Evolutionary conservation across 2,329 filamentous ascomycete species (phyloP).

Genomic region (Rutstroemia sydowiana): DNA sequence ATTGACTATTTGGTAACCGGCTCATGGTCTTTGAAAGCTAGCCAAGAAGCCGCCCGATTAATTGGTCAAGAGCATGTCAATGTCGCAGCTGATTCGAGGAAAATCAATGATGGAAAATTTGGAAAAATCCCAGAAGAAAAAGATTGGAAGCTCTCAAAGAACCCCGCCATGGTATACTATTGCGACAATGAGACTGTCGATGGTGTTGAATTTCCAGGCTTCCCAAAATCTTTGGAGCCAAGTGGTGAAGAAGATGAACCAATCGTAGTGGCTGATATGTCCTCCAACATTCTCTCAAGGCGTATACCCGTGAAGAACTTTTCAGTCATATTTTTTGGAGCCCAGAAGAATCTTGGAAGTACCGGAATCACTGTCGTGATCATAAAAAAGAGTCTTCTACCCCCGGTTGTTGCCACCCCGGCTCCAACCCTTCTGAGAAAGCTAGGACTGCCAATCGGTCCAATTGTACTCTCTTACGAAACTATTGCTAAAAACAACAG

Average conservation of each 20-base stretch:
- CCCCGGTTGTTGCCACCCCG: conserved; percentile 58
- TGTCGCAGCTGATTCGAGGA: conserved; percentile 61
- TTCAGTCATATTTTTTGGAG: conserved; percentile 81
- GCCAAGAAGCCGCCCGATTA: conserved; percentile 71
- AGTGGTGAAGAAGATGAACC: conserved; percentile 54
- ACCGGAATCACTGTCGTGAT: conserved; percentile 83
- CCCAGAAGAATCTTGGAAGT: conserved; percentile 88
- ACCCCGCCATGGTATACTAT: conserved; percentile 72
- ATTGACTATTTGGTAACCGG: conserved; percentile 87
- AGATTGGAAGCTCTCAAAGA: conserved; percentile 65
- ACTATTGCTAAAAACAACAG: conserved; percentile 88
- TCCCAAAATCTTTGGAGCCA: conserved; percentile 58
- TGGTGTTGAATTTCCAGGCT: conserved; percentile 77
- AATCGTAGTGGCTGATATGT: conserved; percentile 87
- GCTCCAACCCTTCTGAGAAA: conserved; percentile 62
- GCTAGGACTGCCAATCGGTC: conserved; percentile 69
- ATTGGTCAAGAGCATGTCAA: conserved; percentile 76
- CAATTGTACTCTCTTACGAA: conserved; percentile 75
- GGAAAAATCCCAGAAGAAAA: conserved; percentile 72
- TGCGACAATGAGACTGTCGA: conserved; percentile 91
- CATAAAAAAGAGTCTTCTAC: conserved; percentile 72
- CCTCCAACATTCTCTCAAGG: conserved; percentile 83
- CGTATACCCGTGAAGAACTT: conserved; percentile 72
- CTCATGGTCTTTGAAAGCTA: conserved; percentile 84
- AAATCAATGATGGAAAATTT: conserved; percentile 71